A percentile compares a stretch with the other conserved stretches of the same genome.
Evolutionary conservation across 2,329 filamentous ascomycete genomes (phyloP).

Genomic region (Cladosporium sp.): DNA sequence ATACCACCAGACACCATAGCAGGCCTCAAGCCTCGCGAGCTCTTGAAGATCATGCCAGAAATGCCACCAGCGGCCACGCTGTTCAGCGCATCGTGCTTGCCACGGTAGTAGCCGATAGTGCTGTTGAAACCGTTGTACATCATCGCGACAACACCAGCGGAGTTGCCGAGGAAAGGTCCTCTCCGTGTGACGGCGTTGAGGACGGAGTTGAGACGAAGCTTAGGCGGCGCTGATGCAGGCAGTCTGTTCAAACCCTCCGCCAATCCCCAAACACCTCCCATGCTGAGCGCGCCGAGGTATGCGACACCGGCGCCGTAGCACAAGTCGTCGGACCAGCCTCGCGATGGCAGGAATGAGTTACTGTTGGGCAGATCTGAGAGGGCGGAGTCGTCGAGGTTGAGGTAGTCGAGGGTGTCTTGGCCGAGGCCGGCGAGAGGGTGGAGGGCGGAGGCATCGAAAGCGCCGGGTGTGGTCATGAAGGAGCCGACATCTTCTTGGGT

Average conservation of each 20-base stretch:
- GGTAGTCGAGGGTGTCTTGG: slow-evolving; percentile 90
- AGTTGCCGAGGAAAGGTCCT: slow-evolving; percentile 95
- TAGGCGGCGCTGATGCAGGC: slow-evolving; percentile 73
- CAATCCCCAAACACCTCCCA: slow-evolving; percentile 90
- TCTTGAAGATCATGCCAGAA: slow-evolving; percentile 95
- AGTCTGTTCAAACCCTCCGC: slow-evolving; percentile 81
- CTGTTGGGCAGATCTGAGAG: slow-evolving; percentile 83
- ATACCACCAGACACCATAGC: slow-evolving; percentile 95
- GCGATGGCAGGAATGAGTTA: slow-evolving; percentile 85
- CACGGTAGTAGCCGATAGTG: slow-evolving; percentile 73
- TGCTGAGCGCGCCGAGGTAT: slow-evolving; percentile 80
- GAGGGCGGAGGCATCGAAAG: slow-evolving; percentile 83
- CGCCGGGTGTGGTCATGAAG: slow-evolving; percentile 75
- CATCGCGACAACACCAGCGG: slow-evolving; percentile 91
- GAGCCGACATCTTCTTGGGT: slow-evolving; percentile 75
- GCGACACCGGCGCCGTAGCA: slow-evolving; percentile 97
- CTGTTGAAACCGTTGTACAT: slow-evolving; percentile 94
- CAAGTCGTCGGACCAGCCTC: slow-evolving; percentile 96
- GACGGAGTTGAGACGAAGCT: slow-evolving; percentile 89
- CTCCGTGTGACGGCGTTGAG: slow-evolving; percentile 91
- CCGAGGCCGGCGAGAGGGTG: slow-evolving; percentile 94
- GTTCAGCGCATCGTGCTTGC: slow-evolving; percentile 88
- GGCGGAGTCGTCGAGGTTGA: slow-evolving; percentile 87
- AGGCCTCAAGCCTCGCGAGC: slow-evolving; percentile 82
- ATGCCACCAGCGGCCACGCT: slow-evolving; percentile 81